Conservation (phyloP, 2,329 filamentous ascomycete genomes). For the Helicocarpus griseus region DNA sequence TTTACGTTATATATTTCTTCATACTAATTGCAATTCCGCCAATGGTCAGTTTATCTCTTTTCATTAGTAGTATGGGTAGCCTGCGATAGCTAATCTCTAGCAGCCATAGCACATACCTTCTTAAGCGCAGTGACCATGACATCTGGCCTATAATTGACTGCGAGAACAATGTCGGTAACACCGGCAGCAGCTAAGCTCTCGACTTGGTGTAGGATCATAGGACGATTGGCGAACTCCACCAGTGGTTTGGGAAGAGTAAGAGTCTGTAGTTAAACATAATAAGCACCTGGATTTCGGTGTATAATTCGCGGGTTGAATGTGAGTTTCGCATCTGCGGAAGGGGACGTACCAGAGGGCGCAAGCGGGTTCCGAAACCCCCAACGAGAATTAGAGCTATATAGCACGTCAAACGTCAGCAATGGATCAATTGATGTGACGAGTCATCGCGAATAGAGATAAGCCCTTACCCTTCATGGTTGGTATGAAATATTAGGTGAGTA, state of each 20-base stretch:
- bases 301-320: neutral
- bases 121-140: conserved; percentile 91
- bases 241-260: conserved; percentile 94
- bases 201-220: conserved; percentile 98
- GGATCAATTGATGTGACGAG: conserved; percentile 8
- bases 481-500: conserved; percentile 4
- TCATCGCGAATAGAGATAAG: conserved; percentile 4
- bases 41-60: neutral
- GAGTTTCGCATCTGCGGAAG: neutral
- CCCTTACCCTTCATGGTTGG: conserved; percentile 37
- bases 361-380: conserved; percentile 95
- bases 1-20: conserved; percentile 86
- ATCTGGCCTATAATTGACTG: conserved; percentile 97
- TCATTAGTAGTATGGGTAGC: neutral
- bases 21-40: conserved; percentile 48
- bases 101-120: conserved; percentile 48
- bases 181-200: conserved; percentile 87
- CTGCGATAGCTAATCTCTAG: too few species aligned
- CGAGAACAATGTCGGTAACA: conserved; percentile 94
- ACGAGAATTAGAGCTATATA: conserved; percentile 87
- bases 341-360: conserved; percentile 76
- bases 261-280: conserved; percentile 53
- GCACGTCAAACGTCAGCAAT: conserved; percentile 12
- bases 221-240: conserved; percentile 97
- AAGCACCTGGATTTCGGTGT: neutral